A percentile compares a stretch with the other conserved stretches of the same genome.
phyloP scores from a whole-genome alignment of 2,329 filamentous ascomycete genomes.

The Dactylellina drechsleri region DNA sequence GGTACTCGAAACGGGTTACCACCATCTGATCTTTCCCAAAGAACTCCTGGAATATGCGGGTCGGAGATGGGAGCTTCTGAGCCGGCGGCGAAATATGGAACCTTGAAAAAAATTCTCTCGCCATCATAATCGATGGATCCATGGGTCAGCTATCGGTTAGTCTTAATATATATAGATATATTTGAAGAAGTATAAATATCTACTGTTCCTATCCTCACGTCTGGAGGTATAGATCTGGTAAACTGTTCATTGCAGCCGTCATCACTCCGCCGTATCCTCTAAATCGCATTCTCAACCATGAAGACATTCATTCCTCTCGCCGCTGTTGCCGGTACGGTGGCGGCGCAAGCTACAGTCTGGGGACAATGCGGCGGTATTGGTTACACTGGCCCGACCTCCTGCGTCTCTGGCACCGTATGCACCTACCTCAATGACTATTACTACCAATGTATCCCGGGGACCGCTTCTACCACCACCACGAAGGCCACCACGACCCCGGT shows the following conservation, averaged over 20 bases:
- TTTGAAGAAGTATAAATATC: not conserved
- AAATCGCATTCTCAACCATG: conserved; percentile 3
- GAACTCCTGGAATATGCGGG: not conserved
- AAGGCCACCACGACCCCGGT: conserved; percentile 4
- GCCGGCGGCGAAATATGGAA: conserved; percentile 5
- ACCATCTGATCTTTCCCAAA: too few relatives aligned
- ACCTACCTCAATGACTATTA: conserved; percentile 62
- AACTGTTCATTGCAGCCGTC: not conserved
- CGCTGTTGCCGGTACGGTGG: conserved; percentile 14
- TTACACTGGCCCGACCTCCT: conserved; percentile 62
- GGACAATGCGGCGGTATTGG: conserved; percentile 38
- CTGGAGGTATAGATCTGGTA: not conserved
- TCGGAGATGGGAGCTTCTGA: conserved; percentile 8
- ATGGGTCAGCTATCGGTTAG: not conserved
- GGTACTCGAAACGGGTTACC: too few relatives aligned
- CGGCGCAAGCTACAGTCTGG: conserved; percentile 16
- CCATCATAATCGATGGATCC: not conserved
- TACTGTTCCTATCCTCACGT: not conserved
- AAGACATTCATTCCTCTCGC: conserved; percentile 15
- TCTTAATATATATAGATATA: not conserved
- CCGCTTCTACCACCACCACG: conserved; percentile 1
- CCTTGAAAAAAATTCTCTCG: not conserved
- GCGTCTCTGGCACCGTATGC: conserved; percentile 63
- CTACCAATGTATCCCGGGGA: conserved; percentile 62
- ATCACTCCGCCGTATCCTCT: not conserved